Evolutionary conservation across 495 filamentous ascomycete species (phyloP), one percentile per base, ranked within the genome.

Genomic region (Bacidia gigantensis): DNA sequence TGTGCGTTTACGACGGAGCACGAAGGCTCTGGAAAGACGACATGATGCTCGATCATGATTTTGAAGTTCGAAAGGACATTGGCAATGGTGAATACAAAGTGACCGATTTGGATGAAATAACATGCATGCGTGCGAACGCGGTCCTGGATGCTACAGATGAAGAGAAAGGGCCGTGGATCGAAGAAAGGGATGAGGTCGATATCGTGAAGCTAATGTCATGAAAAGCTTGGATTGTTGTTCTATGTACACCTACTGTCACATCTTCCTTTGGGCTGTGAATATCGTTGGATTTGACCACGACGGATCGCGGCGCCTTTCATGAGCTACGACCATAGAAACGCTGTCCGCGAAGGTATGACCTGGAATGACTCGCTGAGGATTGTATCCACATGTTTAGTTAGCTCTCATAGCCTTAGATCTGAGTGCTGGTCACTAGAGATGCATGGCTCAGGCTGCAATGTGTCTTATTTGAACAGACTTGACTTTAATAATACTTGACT

Each of bases 1-100:
- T 97, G 53, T 85, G 86, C 57, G 87, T 95, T 17, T 99, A 93
- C 56, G 89, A 97, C 60, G 93, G 93, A 2, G 77, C 75, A 11
- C 78, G 89, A 49, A 79, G 89, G 7, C 74, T 99, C 53, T 90
- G 84, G 76, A 96, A 96, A 71, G 93, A 99, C 64, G 93, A 97
- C 72, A 95, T 97, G 92, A 92, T 95, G 88, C 82, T 99, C 39
- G 86, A 87, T 60, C 85, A 84, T 22, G 87, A 95, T 58, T 92
- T 89, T 58, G 93, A 99, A 67, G 88, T 97, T 48, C 87, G 89
- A 58, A 68, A 95, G 62, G 79, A 76, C 66, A 79, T 94, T 18
- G 75, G 77, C 3, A 70, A 77, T 52, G 74, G 73, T 47, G 69
- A 78, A 26, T 69, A 72, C 3, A 96, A 93, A 61, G 80, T 95